Evolutionary conservation across 2,329 filamentous ascomycete genomes (phyloP).

Genomic region (Ambrosiella cleistominuta): DNA sequence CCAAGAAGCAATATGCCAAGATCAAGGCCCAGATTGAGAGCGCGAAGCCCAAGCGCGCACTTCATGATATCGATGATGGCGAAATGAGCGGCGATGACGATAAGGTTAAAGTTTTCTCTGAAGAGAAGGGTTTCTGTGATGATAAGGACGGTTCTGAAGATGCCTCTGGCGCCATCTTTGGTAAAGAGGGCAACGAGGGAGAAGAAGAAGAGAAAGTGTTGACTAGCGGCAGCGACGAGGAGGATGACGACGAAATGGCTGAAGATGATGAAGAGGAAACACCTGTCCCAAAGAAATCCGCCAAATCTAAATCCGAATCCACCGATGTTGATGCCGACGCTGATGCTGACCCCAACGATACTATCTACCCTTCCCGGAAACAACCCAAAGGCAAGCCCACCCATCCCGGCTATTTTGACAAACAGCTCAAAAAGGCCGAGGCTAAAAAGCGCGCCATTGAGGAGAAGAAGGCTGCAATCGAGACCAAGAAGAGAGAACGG

Average conservation of each 20-base stretch:
- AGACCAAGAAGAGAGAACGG: conserved; percentile 37
- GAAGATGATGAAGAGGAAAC: neutral
- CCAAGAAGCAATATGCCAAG: conserved; percentile 85
- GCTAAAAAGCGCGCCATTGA: conserved; percentile 20
- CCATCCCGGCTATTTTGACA: conserved; percentile 44
- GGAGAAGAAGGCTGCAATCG: conserved; percentile 22
- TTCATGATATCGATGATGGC: conserved; percentile 1
- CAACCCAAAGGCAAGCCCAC: conserved; percentile 12
- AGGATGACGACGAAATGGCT: neutral
- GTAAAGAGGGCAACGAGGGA: neutral
- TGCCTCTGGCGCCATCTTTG: conserved; percentile 18
- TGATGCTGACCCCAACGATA: neutral
- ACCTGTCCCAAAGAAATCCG: neutral
- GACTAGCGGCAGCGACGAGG: conserved; percentile 4
- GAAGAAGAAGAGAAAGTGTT: neutral
- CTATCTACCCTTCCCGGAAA: conserved; percentile 7
- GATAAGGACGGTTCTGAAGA: conserved; percentile 16
- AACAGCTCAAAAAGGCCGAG: conserved; percentile 35
- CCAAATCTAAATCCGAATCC: neutral
- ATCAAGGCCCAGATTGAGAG: conserved; percentile 37
- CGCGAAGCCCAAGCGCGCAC: neutral
- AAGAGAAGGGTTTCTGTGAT: conserved; percentile 14
- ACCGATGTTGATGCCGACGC: neutral
- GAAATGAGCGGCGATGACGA: conserved; percentile 16
- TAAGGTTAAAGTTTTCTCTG: conserved; percentile 16